Percentiles rank a stretch among this genome's conserved stretches.
Evolutionary conservation across 2,329 filamentous ascomycete species (phyloP).

Genomic region (Phoma herbarum): DNA sequence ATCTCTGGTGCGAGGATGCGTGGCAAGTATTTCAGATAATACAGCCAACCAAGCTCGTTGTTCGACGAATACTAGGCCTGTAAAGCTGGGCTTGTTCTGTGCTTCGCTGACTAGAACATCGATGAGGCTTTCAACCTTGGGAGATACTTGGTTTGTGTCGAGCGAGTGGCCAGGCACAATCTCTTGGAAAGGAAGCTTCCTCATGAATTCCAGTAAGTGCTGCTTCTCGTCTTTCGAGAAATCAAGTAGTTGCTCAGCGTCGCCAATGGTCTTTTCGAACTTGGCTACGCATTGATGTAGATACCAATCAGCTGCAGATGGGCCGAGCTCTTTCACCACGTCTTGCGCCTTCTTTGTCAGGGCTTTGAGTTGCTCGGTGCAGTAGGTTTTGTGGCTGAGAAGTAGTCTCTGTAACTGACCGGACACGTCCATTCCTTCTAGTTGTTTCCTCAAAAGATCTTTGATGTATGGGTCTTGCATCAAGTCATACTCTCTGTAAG

Average conservation of each 20-base stretch:
- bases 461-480: conserved; percentile 53
- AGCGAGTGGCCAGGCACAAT: conserved; percentile 8
- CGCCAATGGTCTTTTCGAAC: conserved; percentile 29
- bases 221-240: conserved; percentile 46
- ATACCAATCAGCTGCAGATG: conserved; percentile 51
- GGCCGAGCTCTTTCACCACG: conserved; percentile 52
- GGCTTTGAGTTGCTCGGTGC: conserved; percentile 49
- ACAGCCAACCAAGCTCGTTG: conserved; percentile 55
- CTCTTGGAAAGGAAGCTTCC: conserved; percentile 21
- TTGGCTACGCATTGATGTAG: conserved; percentile 48
- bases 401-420: conserved; percentile 39
- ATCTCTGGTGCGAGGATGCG: conserved; percentile 42
- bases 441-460: conserved; percentile 38
- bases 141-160: conserved; percentile 36
- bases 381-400: conserved; percentile 50
- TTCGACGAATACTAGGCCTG: conserved; percentile 58
- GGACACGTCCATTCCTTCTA: conserved; percentile 33
- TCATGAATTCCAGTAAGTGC: conserved; percentile 43
- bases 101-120: conserved; percentile 50
- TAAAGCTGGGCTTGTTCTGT: conserved; percentile 37
- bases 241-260: conserved; percentile 41
- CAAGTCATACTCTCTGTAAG: conserved; percentile 45
- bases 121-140: conserved; percentile 50
- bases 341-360: conserved; percentile 45
- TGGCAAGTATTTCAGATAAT: conserved; percentile 51